Evolutionary conservation across 1,284 basidiomycete genomes (phyloP).

Genomic region (Anthracocystis walkeri): DNA sequence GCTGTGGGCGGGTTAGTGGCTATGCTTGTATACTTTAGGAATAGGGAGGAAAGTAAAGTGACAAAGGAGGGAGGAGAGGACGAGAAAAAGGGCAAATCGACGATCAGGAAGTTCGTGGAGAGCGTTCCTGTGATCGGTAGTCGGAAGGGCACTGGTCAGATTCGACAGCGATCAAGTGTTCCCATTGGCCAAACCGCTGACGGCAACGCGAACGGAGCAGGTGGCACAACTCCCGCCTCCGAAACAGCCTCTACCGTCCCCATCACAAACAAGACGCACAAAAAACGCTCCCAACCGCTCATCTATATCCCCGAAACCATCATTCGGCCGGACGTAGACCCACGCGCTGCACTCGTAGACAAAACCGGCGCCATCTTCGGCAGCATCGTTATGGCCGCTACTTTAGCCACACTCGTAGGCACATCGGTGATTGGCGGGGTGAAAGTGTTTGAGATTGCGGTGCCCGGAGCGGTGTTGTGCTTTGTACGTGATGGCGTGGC

Average conservation of each 20-base stretch:
- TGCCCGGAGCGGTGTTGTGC: constrained; percentile 85
- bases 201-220: not conserved
- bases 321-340: constrained; percentile 71
- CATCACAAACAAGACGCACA: constrained; percentile 8
- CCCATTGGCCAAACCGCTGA: not conserved
- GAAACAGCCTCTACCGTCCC: constrained; percentile 20
- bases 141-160: constrained; percentile 5
- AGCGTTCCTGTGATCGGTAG: constrained; percentile 35
- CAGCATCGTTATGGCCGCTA: constrained; percentile 72
- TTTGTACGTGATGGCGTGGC: constrained; percentile 79
- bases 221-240: constrained; percentile 16
- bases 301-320: constrained; percentile 71
- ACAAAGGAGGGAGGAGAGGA: constrained; percentile 3
- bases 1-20: constrained; percentile 51
- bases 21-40: constrained; percentile 61
- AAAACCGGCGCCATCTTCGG: constrained; percentile 73
- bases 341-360: constrained; percentile 73
- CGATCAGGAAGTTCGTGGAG: constrained; percentile 35
- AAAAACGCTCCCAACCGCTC: constrained; percentile 21
- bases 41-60: constrained; percentile 20
- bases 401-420: constrained; percentile 75
- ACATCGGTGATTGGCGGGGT: constrained; percentile 74
- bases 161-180: constrained; percentile 29
- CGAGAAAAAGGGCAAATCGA: constrained; percentile 10
- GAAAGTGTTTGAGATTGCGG: constrained; percentile 78